These are phyloP conservation scores for Chenopodium album DNA, from an alignment of 148 eudicot genomes.

Conservation along the genomic window DNA sequence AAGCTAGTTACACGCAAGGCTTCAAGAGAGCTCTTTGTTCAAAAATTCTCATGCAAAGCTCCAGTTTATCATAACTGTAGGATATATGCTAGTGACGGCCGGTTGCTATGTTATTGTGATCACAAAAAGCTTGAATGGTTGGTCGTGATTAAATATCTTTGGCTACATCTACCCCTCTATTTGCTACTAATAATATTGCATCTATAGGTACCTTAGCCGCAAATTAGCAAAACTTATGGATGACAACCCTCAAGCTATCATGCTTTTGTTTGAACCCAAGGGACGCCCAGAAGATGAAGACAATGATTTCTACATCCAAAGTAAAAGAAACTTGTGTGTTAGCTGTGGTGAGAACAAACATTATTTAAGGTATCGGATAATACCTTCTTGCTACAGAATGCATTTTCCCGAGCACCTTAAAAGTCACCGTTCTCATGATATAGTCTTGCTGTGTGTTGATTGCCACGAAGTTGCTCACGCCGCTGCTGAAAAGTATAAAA, in stretches of 20 bases:
- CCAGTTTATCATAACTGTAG: constrained; percentile 97
- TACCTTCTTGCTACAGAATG: constrained; percentile 97
- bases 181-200: constrained; percentile 12
- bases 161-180: neutral
- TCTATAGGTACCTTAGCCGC: constrained; percentile 70
- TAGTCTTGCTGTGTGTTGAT: constrained; percentile 93
- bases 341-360: constrained; percentile 95
- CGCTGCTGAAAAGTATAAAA: constrained; percentile 90
- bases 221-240: constrained; percentile 88
- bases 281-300: constrained; percentile 98
- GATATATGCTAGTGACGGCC: constrained; percentile 94
- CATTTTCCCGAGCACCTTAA: constrained; percentile 98
- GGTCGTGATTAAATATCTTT: constrained; percentile 31
- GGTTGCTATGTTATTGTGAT: constrained; percentile 90
- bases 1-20: constrained; percentile 55
- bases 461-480: constrained; percentile 98
- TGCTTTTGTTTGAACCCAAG: constrained; percentile 94
- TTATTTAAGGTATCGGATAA: constrained; percentile 89
- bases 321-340: constrained; percentile 96
- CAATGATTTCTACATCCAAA: constrained; percentile 85
- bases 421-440: constrained; percentile 99
- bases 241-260: constrained; percentile 81
- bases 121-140: constrained; percentile 95
- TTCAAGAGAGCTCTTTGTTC: constrained; percentile 82
- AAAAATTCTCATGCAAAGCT: constrained; percentile 95